Percentiles rank a stretch among this genome's conserved stretches.
These are phyloP conservation scores for Papiliotrema laurentii DNA, from an alignment of 1,284 basidiomycete genomes.

Conservation along the genomic window DNA sequence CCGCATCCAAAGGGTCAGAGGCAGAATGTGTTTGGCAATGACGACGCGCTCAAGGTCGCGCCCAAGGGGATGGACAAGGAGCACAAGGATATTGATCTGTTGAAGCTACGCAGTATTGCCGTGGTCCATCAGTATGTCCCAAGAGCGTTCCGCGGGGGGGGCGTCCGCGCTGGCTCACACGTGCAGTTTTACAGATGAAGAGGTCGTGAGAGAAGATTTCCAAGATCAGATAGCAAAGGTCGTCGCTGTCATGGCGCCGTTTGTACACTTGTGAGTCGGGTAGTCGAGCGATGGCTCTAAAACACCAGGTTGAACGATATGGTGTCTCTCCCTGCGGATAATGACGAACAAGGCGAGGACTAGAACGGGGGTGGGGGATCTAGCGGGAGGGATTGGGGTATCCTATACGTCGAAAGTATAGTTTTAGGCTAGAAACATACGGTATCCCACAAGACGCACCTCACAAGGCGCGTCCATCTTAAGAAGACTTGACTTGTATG, in stretches of 20 bases:
- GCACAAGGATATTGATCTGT: conserved; percentile 76
- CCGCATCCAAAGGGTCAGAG: conserved; percentile 60
- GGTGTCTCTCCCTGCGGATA: not conserved
- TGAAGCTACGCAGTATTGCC: conserved; percentile 74
- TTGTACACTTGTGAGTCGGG: conserved; percentile 70
- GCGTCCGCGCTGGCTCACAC: not conserved
- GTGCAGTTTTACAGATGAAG: conserved; percentile 66
- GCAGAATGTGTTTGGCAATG: conserved; percentile 71
- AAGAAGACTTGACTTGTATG: too few relatives aligned
- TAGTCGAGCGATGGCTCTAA: not conserved
- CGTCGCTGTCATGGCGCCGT: conserved; percentile 60
- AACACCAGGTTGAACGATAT: not conserved
- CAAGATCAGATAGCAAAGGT: conserved; percentile 59
- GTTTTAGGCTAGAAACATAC: too few relatives aligned
- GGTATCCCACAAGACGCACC: too few relatives aligned
- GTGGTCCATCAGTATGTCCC: conserved; percentile 61
- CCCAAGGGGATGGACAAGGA: conserved; percentile 81
- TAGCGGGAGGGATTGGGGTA: too few relatives aligned
- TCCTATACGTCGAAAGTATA: too few relatives aligned
- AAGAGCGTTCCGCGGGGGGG: not conserved
- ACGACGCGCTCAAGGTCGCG: conserved; percentile 77
- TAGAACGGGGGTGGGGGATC: too few relatives aligned
- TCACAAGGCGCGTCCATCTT: too few relatives aligned
- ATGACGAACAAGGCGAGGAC: too few relatives aligned
- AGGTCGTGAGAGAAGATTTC: conserved; percentile 66